phyloP scores from a whole-genome alignment of 345 rosid genomes.

The Salix dunnii region DNA sequence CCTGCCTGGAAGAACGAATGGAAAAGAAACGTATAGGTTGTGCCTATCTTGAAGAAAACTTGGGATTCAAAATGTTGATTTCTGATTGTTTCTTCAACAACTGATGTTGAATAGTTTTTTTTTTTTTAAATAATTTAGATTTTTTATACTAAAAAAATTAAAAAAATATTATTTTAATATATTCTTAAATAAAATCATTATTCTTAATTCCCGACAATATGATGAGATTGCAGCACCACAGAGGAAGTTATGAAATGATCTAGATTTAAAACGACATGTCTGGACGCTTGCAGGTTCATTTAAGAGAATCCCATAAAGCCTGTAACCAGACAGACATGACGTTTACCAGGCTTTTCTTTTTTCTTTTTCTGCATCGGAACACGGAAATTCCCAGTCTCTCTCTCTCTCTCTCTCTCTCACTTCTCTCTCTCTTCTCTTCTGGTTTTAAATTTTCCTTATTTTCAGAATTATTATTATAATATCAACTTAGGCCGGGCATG shows the following conservation, averaged over 20 bases:
- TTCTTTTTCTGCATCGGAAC: slow-evolving; percentile 18
- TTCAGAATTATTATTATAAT: too few species aligned
- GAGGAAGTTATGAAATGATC: too few species aligned
- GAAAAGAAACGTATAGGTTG: background rate
- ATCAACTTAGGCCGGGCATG: too few species aligned
- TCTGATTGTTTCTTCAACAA: background rate
- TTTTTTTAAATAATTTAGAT: too few species aligned
- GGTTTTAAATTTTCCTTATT: background rate
- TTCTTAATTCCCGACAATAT: too few species aligned
- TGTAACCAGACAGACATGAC: slow-evolving; percentile 22
- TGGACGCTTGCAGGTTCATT: slow-evolving; percentile 10
- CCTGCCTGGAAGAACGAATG: too few species aligned
- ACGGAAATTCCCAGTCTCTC: slow-evolving; percentile 12
- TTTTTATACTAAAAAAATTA: too few species aligned
- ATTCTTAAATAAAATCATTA: too few species aligned
- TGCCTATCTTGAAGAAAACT: background rate
- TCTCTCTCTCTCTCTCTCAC: background rate
- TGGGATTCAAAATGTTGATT: background rate
- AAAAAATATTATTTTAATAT: too few species aligned
- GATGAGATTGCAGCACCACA: background rate
- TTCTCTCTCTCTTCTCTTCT: background rate
- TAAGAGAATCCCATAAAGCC: slow-evolving; percentile 34
- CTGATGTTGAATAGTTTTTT: too few species aligned
- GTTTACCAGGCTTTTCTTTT: slow-evolving; percentile 12
- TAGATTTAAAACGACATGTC: slow-evolving; percentile 6